Percentiles rank a stretch among this genome's conserved stretches.
These are phyloP conservation scores for Macrophomina pseudophaseolina DNA, from an alignment of 2,329 filamentous ascomycete genomes.

Conservation along the genomic window DNA sequence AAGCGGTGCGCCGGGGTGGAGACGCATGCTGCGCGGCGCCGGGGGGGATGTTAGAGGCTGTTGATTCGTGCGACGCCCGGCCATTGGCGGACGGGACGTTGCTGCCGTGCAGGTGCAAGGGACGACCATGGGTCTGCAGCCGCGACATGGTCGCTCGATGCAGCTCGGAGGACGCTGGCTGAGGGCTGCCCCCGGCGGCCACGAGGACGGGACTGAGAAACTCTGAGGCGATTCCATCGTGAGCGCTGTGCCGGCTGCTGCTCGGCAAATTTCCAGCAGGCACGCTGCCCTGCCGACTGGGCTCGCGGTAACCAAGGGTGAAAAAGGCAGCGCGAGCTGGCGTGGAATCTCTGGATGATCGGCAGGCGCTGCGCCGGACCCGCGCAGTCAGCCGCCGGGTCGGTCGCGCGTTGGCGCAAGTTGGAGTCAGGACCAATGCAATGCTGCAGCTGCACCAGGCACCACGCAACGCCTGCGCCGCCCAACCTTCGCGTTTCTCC, in stretches of 20 bases:
- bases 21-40: slow-evolving; percentile 6
- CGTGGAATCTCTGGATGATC: background rate
- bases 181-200: background rate
- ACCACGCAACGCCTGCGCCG: slow-evolving; percentile 20
- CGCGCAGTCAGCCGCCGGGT: slow-evolving; percentile 17
- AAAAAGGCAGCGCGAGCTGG: background rate
- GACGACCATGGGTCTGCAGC: slow-evolving; percentile 1
- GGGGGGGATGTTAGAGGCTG: background rate
- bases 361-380: slow-evolving; percentile 17
- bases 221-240: background rate
- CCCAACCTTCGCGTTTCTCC: slow-evolving; percentile 20
- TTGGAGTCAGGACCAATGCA: slow-evolving; percentile 21
- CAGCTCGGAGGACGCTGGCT: background rate
- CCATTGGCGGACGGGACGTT: slow-evolving; percentile 5
- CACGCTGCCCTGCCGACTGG: background rate
- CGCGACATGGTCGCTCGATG: slow-evolving; percentile 3
- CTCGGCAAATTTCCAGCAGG: slow-evolving; percentile 15
- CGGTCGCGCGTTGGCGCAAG: slow-evolving; percentile 4
- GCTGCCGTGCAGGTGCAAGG: slow-evolving; percentile 11
- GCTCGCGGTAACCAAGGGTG: background rate
- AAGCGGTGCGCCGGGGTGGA: slow-evolving; percentile 11
- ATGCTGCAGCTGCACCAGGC: slow-evolving; percentile 5
- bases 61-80: slow-evolving; percentile 4
- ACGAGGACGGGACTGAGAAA: background rate
- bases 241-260: slow-evolving; percentile 2